Conservation (phyloP, 1,284 basidiomycete genomes). For the Pisolithus thermaeus region DNA sequence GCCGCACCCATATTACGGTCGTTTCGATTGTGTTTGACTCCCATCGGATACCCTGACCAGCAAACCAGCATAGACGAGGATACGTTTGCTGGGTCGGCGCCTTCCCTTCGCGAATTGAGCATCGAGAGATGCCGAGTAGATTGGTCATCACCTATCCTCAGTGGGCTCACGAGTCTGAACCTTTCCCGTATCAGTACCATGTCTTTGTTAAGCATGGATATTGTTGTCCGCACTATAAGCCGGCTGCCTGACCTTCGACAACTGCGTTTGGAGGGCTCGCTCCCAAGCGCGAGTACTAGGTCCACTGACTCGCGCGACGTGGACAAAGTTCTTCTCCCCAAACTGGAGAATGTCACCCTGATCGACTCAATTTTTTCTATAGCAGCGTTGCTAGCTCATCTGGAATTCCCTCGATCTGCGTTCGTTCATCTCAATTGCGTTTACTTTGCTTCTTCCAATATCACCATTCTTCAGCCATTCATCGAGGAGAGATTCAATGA, state of each 20-base stretch:
- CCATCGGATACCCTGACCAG: slow-evolving; percentile 7
- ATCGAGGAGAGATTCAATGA: background rate
- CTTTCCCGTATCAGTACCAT: slow-evolving; percentile 18
- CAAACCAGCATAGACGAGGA: slow-evolving; percentile 10
- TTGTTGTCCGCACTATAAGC: slow-evolving; percentile 24
- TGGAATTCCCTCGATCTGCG: background rate
- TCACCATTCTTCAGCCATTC: background rate
- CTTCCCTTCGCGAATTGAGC: slow-evolving; percentile 26
- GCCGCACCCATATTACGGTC: slow-evolving; percentile 15
- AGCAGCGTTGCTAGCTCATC: background rate
- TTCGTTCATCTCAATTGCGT: background rate
- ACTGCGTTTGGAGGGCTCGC: slow-evolving; percentile 27
- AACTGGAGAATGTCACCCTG: background rate
- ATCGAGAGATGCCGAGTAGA: slow-evolving; percentile 23
- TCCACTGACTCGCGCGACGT: background rate
- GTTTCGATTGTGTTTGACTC: slow-evolving; percentile 12
- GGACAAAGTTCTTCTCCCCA: background rate
- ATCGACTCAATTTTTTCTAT: background rate
- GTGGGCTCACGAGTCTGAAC: slow-evolving; percentile 25
- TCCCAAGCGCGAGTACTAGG: slow-evolving; percentile 15
- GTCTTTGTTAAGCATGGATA: slow-evolving; percentile 18
- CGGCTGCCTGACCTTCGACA: slow-evolving; percentile 26
- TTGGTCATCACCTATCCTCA: slow-evolving; percentile 24
- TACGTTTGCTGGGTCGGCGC: slow-evolving; percentile 21
- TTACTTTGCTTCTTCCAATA: background rate